These are phyloP conservation scores for Gracilaria gracilis DNA, from an alignment of 23 red algal species.

Conservation along the genomic window DNA sequence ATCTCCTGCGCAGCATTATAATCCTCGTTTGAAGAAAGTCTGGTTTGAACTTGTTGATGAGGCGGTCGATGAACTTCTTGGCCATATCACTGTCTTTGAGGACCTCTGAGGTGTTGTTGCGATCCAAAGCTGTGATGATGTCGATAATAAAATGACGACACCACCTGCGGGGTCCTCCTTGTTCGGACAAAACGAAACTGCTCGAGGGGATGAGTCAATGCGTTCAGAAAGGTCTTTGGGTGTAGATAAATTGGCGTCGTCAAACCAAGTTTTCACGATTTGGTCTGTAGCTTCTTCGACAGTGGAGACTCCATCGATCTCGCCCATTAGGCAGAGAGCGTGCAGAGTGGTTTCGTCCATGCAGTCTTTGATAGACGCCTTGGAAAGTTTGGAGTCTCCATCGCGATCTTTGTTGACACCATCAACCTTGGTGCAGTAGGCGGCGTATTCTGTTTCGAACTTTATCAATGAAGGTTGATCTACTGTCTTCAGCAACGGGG, in stretches of 20 bases:
- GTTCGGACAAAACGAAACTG: background rate
- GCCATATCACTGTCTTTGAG: background rate
- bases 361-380: background rate
- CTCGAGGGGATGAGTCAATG: background rate
- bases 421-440: background rate
- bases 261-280: background rate
- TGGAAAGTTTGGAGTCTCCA: background rate
- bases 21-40: background rate
- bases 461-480: background rate
- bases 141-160: background rate
- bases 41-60: conserved; percentile 5
- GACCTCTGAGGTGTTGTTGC: conserved; percentile 14
- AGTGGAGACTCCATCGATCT: background rate
- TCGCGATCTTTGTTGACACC: background rate
- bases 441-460: background rate
- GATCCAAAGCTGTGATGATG: conserved; percentile 3
- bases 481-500: background rate
- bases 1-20: background rate
- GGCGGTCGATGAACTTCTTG: conserved; percentile 4
- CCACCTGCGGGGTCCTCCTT: background rate
- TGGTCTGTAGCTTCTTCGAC: background rate
- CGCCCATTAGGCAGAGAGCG: background rate
- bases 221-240: background rate
- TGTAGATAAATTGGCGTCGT: too few relatives aligned
- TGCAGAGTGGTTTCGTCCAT: background rate